Evolutionary conservation across 306 rosid genomes (phyloP), one percentile per base, ranked within the genome.

Genomic region (Gastrolobium bilobum): DNA sequence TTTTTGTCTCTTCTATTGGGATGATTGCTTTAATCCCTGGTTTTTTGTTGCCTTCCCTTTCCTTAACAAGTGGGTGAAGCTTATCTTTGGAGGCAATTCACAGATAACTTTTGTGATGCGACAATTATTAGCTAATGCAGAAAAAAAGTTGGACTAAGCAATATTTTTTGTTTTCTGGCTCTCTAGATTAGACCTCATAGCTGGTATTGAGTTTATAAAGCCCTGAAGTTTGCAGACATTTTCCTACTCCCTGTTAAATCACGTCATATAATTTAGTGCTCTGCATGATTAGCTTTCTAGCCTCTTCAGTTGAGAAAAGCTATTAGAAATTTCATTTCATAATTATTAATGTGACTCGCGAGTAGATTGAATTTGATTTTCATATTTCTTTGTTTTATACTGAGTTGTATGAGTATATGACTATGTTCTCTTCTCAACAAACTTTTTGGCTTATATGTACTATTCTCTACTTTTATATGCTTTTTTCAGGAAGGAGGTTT

Each of bases 401-500:
- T 40, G 35, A 47, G 10, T 58, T 38, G 11, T 46, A 14, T 44
- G 26, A 20, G 26, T 20, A 20, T 20, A 20, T 20, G 26, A 20
- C 1, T 20, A 1, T 1, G 40, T 68, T 79, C 66, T 43, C 56
- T 66, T 54, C 39, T 9, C 37, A 15, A 54, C 68, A 40, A n/a
- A 48, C 48, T 0, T 75, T 78, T 10, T 7, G 52, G 60, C 50
- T 76, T 39, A 70, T 50, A 66, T 77, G 30, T 37, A 5, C 63
- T 14, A 43, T 33, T 59, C 5, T 79, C 6, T 47, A n/a, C 26
- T 67, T 50, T 50, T 70, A 52, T 88, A 31, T 78, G 40, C 72
- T 31, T 39, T 84, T 69, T 84, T 50, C 81, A 93, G 99, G 99
- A 93, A 75, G 98, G 99, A 40, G 99, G 94, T 73, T 96, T 93